These are phyloP conservation scores for Nectriaceae sp. DNA, from an alignment of 2,329 filamentous ascomycete genomes.

Conservation along the genomic window DNA sequence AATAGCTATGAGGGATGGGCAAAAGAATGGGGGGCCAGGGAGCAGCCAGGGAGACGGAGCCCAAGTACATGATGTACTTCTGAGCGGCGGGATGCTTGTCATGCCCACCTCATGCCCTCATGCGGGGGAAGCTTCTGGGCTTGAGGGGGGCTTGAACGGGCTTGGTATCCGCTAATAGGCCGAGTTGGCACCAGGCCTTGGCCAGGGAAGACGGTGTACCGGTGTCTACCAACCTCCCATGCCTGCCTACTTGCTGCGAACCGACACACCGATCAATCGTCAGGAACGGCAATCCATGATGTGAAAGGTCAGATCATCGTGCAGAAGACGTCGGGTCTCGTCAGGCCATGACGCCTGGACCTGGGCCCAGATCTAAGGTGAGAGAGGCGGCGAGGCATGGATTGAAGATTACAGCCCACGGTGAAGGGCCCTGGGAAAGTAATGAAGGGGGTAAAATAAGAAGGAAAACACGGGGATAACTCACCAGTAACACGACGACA, in stretches of 20 bases:
- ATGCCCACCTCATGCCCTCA: not conserved
- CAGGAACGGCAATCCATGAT: not conserved
- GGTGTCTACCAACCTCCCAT: no score
- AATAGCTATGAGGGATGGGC: slow-evolving; percentile 20
- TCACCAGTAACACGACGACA: slow-evolving; percentile 24
- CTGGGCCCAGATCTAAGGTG: not conserved
- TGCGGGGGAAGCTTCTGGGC: not conserved
- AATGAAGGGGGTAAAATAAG: slow-evolving; percentile 13
- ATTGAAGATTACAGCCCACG: not conserved
- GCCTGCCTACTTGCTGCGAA: no score
- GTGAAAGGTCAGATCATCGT: not conserved
- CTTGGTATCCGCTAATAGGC: slow-evolving; percentile 27
- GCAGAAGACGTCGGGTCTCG: not conserved
- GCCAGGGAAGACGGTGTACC: no score
- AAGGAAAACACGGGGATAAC: slow-evolving; percentile 8
- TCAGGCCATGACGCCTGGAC: not conserved
- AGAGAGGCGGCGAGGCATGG: not conserved
- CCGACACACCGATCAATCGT: not conserved
- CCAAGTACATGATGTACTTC: not conserved
- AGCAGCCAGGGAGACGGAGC: slow-evolving; percentile 1
- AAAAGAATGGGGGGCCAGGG: slow-evolving; percentile 14
- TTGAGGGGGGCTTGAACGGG: not conserved
- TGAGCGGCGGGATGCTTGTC: not conserved
- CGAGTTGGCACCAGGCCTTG: no score
- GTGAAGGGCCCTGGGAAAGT: not conserved